A percentile compares a stretch with the other conserved stretches of the same genome.
phyloP scores from a whole-genome alignment of 129 eudicot species.

The Glebionis coronaria region DNA sequence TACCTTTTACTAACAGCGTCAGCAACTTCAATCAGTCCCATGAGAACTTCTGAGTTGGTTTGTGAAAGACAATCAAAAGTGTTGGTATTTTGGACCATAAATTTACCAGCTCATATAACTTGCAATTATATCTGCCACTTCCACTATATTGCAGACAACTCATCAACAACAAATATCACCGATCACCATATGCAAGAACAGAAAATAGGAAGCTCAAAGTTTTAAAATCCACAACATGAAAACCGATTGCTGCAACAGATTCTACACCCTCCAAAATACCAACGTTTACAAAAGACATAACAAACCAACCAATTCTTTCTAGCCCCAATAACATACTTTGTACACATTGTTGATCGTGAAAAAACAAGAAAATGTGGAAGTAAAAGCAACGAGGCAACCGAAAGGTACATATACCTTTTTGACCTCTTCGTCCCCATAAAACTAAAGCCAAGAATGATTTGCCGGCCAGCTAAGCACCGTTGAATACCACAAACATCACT shows the following conservation, averaged over 20 bases:
- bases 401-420: too few relatives aligned
- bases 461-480: conserved; percentile 44
- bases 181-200: neutral
- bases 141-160: neutral
- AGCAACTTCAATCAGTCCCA: too few relatives aligned
- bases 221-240: neutral
- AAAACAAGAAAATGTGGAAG: conserved; percentile 9
- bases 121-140: too few relatives aligned
- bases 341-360: too few relatives aligned
- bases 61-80: too few relatives aligned
- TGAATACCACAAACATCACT: conserved; percentile 29
- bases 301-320: conserved; percentile 32
- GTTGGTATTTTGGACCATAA: too few relatives aligned
- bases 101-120: too few relatives aligned
- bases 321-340: conserved; percentile 35
- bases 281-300: conserved; percentile 22
- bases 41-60: too few relatives aligned
- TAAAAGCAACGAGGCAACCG: conserved; percentile 28
- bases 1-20: too few relatives aligned
- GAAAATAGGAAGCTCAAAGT: neutral
- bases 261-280: conserved; percentile 26
- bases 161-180: neutral
- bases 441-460: conserved; percentile 89
- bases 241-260: conserved; percentile 4
- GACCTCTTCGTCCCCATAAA: conserved; percentile 19